Conservation (phyloP, 768 basidiomycete genomes). For the Boletellus ananas region DNA sequence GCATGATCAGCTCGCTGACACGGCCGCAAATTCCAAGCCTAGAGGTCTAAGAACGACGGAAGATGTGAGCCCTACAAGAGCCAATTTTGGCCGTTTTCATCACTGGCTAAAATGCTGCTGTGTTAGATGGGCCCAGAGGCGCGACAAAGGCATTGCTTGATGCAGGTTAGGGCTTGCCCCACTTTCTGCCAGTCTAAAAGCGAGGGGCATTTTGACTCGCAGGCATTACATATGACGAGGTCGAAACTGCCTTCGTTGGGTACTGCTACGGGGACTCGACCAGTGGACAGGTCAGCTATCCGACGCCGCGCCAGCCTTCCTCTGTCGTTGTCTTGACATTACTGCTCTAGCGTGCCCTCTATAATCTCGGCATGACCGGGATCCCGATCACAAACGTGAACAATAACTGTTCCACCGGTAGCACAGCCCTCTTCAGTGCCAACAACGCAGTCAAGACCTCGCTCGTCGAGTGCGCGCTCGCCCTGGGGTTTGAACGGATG, state of each 20-base stretch:
- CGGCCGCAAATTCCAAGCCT: constrained; percentile 41
- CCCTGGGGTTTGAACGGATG: constrained; percentile 88
- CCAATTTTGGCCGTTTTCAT: not conserved
- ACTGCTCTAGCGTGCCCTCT: constrained; percentile 58
- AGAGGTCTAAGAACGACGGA: constrained; percentile 63
- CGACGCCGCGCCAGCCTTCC: not conserved
- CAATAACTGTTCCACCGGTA: constrained; percentile 85
- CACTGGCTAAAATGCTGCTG: not conserved
- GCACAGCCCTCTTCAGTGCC: constrained; percentile 71
- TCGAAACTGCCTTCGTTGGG: constrained; percentile 73
- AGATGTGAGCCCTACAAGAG: constrained; percentile 45
- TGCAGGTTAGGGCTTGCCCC: constrained; percentile 48
- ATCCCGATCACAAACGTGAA: constrained; percentile 87
- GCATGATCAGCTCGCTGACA: not conserved
- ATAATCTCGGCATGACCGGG: constrained; percentile 77
- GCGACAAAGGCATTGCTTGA: constrained; percentile 84
- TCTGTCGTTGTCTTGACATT: not conserved
- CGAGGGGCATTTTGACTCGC: not conserved
- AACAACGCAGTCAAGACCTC: constrained; percentile 68
- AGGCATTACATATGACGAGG: constrained; percentile 80
- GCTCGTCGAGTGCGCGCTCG: constrained; percentile 69
- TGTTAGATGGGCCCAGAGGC: constrained; percentile 78
- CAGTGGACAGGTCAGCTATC: constrained; percentile 58
- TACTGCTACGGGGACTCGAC: constrained; percentile 82
- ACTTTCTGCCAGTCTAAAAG: not conserved